Base-by-base conservation (phyloP, 148 eudicot species). In the Rhododendron griersonianum region DNA sequence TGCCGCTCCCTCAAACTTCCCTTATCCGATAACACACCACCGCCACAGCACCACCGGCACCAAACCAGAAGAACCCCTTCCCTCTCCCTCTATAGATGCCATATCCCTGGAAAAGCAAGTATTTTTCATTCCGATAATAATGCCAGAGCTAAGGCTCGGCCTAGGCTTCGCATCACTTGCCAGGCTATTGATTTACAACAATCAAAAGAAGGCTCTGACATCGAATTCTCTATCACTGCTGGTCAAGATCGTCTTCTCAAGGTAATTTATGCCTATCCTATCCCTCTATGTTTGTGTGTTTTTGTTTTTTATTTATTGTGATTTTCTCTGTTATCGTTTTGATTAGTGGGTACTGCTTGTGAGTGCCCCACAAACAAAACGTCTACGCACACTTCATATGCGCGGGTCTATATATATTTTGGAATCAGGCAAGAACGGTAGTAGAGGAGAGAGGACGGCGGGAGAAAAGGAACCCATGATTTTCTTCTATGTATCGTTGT, bases 161-260 rank as follows among this genome's bases (percentile, higher is more conserved):
- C 87, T 18, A 73, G 85, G 44, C 79, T 85, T 23, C 85, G 77
- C 11, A 80, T 93, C 33, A 80, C 65, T 41, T 89, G 91, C 88
- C 93, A 88, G 79, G 83, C 92, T 65, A 84, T 91, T 33, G 90
- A 85, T 45, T 73, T 89, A 75, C 88, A 92, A 53, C 73, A 91
- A 48, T 83, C 82, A 51, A 87, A 88, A 75, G 86, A 55, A 74
- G 67, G 87, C 79, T 83, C 92, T 51, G 86, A 87, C 63, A 7
- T 81, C 63, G 86, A 90, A 53, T 77, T 83, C 14, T 88, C 89
- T 30, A 85, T 77, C 25, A 85, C 85, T 77, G 92, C 35, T 35
- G 98, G 98, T 79, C 91, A 91, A 86, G 94, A 94, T 71, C 98
- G 98, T 84, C 92, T 95, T 11, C 87, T 86, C 86, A 95, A 95